Evolutionary conservation across 2,329 filamentous ascomycete species (phyloP), one percentile per base, ranked within the genome.

Genomic region (Pseudogymnoascus sp.): DNA sequence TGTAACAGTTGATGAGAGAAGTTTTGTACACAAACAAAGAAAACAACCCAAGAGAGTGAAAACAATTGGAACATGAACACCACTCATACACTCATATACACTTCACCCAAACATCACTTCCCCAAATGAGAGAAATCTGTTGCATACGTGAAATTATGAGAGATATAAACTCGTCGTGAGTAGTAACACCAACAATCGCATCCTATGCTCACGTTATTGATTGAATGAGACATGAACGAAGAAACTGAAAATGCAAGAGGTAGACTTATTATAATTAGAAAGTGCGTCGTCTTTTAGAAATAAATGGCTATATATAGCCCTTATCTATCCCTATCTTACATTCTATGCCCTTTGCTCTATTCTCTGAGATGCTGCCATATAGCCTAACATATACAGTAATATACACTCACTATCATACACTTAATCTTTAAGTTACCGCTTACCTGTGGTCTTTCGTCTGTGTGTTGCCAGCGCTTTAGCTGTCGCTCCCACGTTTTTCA

Each of bases 351-450:
- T 29, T 55, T 35, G 29, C 48, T 55, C 29, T 29, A 33, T 55
- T 33, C 8, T 29, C 48, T 13, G 25, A 31, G 13, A 55, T 55
- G 48, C 44, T 29, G 27, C 27, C 17, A 35, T 55, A 55, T 13
- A 55, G 35, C 31, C 29, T 9, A 55, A 55, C 29, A 55, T n/a
- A 55, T 55, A 33, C 48, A 55, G 13, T 55, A 55, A 55, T 55
- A 55, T 55, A 55, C 48, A 55, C 48, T 7, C 48, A 17, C 48
- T 55, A 33, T 55, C 29, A 35, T 55, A 55, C 48, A 55, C 3
- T 17, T 55, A 17, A 21, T 21, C 15, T 21, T 21, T 17, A 55
- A 55, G 48, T 15, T 10, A 55, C 33, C 29, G 21, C 29, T 21
- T n/a, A 21, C 15, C 9, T 55, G 17, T 33, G 48, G 10, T 33